Percentiles rank a stretch among this genome's conserved stretches.
phyloP scores from a whole-genome alignment of 2,329 filamentous ascomycete genomes.

The Diaporthe amygdali region DNA sequence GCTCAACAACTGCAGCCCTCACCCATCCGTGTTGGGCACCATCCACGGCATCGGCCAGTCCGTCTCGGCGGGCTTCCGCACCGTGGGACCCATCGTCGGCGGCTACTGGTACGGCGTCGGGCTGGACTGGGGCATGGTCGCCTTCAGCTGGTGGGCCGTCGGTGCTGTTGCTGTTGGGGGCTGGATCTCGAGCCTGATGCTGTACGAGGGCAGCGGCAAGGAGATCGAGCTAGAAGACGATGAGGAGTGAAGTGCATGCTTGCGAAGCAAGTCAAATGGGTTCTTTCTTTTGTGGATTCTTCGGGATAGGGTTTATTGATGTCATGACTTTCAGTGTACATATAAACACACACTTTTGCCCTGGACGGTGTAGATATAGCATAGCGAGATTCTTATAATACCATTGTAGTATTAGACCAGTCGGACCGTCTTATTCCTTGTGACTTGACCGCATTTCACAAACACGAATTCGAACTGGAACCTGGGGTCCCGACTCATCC shows the following conservation, averaged over 20 bases:
- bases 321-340: constrained; percentile 15
- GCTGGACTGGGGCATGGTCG: constrained; percentile 50
- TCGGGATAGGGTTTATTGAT: neutral
- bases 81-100: constrained; percentile 55
- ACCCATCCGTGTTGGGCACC: constrained; percentile 62
- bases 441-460: neutral
- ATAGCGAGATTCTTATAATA: constrained; percentile 8
- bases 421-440: neutral
- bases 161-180: constrained; percentile 59
- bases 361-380: constrained; percentile 13
- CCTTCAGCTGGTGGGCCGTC: constrained; percentile 53
- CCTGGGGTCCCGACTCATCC: neutral
- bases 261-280: too few species aligned
- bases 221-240: constrained; percentile 60
- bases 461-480: neutral
- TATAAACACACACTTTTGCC: neutral
- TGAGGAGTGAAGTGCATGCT: constrained; percentile 32
- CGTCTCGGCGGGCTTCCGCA: constrained; percentile 54
- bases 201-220: constrained; percentile 70
- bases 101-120: constrained; percentile 54
- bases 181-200: constrained; percentile 62
- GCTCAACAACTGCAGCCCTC: constrained; percentile 65
- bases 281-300: neutral
- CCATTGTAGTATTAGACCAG: constrained; percentile 7
- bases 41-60: constrained; percentile 60